Evolutionary conservation across 345 rosid genomes (phyloP), one percentile per base, ranked within the genome.

Genomic region (Litchi chinensis): DNA sequence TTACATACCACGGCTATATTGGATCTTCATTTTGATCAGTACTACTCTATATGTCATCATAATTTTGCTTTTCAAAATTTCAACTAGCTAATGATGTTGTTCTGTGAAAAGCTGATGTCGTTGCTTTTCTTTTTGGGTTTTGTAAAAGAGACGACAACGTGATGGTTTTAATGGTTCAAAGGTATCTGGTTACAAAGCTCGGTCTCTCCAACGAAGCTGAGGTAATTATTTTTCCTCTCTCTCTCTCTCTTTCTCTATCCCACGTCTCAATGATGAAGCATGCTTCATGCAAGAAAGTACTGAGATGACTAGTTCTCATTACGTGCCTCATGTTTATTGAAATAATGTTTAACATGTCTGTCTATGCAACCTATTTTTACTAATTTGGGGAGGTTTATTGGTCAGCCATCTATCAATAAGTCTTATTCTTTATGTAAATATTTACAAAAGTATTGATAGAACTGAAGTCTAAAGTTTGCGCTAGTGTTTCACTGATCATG

Each of bases 121-220:
- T 74, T 81, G 71, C 71, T 68, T 22, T 65, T 74, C 43, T 74
- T 77, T 77, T 83, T 62, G 80, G 73, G 77, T 83, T 73, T 73
- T 69, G 77, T 43, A 9, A 46, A 16, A 85, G 87, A 77, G 85
- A 82, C 66, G 87, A 85, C 80, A 80, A 73, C 83, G 77, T 82
- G 87, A 85, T 80, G 46, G 60, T 85, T 70, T 80, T 75, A 75
- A 77, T 57, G 77, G 85, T 85, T 70, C 82, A 82, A 68, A 85
- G 79, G 83, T 85, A 85, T 78, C 80, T 85, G 83, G 83, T 80
- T 72, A 62, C 7, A 82, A 85, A 85, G 80, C 87, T 85, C 24
- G 85, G 85, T 77, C 83, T 85, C 83, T 66, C 87, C 82, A 79
- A 82, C 78, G 83, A 82, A 82, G 83, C 77, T 71, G 85, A 85